Evolutionary conservation across 306 rosid species (phyloP).

Genomic region (Gastrolobium bilobum): DNA sequence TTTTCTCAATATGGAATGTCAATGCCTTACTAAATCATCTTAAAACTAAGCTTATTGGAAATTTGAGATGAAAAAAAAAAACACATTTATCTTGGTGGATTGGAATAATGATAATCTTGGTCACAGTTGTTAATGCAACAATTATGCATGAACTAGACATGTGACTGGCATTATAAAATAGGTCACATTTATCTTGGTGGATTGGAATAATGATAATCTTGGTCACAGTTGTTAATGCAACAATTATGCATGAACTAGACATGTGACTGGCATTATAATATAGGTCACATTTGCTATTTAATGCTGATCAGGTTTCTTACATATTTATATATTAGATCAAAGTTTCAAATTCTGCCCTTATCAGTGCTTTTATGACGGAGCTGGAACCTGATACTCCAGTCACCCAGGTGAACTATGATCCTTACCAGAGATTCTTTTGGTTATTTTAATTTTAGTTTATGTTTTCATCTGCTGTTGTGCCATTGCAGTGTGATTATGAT

Average conservation of each 20-base stretch:
- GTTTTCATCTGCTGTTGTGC: conserved; percentile 37
- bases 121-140: neutral
- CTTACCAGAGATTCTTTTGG: conserved; percentile 5
- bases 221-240: neutral
- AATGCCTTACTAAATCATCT: neutral
- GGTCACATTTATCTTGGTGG: neutral
- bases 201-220: neutral
- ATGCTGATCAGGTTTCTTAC: conserved; percentile 36
- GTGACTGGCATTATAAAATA: neutral
- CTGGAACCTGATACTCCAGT: conserved; percentile 91
- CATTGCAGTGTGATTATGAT: conserved; percentile 87
- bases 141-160: neutral
- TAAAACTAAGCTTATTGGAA: neutral
- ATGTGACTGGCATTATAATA: neutral
- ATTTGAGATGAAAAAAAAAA: neutral
- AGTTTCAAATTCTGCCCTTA: conserved; percentile 95
- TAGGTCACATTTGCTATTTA: conserved; percentile 11
- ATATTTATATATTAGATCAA: conserved; percentile 69
- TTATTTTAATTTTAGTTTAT: conserved; percentile 34
- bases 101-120: neutral
- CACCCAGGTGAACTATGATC: conserved; percentile 72
- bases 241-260: neutral
- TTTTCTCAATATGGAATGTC: neutral
- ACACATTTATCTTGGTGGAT: neutral
- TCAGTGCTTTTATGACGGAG: conserved; percentile 97